Evolutionary conservation across 2,329 filamentous ascomycete species (phyloP), one percentile per base, ranked within the genome.

Genomic region (Diaporthe ilicicola): DNA sequence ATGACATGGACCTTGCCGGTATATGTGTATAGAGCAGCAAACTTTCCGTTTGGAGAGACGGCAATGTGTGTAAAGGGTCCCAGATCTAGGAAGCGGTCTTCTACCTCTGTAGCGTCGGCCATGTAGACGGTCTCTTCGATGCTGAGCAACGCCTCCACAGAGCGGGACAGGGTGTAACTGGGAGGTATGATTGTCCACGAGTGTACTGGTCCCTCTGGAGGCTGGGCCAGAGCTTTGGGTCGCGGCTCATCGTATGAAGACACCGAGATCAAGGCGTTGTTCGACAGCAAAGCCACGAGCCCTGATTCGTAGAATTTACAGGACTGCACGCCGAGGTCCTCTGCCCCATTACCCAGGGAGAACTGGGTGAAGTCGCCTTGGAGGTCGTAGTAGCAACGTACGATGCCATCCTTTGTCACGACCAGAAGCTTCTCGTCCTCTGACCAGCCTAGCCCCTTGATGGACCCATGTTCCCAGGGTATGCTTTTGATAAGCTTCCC

Each of bases 361-460:
- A 98, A 99, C 71, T 97, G 95, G 19, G 92, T 94, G 79, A 99
- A 99, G 79, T 98, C 95, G 73, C 93, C 94, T 80, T 97, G 93
- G n/a, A 99, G 84, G 77, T 96, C 93, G 79, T 94, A 91, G 78
- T 95, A 98, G 80, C 94, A 96, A 72, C 95, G 89, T 53, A 98
- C 95, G 1, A 91, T 95, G 29, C 96, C 96, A 78, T 99, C 95
- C 67, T 93, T 89, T 12, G 94, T 94, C 65, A 98, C 91, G 0
- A 98, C 92, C 4, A 99, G 85, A 56, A 99, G 87, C 79, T 93
- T 92, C 85, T 99, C 96, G 74, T 98, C 94, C 77, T 97, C 95
- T 24, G 95, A 97, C 96, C 96, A 99, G 42, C 96, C 96, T 24
- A 99, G 87, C 2, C 94, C 94, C 80, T 92, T 93, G 78, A 99